Conservation (phyloP, 768 basidiomycete genomes). For the Trametes elegans region DNA sequence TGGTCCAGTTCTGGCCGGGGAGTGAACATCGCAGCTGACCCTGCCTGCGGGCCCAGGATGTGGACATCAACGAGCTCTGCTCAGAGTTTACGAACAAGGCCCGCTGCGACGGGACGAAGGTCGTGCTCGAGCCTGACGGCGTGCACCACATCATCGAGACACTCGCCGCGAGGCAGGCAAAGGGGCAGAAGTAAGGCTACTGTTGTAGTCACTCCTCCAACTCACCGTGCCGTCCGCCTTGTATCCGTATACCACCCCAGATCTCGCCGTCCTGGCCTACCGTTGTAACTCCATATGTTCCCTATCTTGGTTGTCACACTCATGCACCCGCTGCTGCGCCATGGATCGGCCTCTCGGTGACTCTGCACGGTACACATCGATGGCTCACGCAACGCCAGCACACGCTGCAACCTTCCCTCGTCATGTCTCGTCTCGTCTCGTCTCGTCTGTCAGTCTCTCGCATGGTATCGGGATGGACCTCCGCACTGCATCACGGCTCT, state of each 20-base stretch:
- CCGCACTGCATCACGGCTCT: too few species aligned
- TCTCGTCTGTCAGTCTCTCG: neutral
- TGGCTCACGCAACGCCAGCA: too few species aligned
- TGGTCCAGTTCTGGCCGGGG: slow-evolving; percentile 22
- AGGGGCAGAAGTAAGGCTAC: slow-evolving; percentile 18
- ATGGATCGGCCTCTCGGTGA: neutral
- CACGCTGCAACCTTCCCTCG: too few species aligned
- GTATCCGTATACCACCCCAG: neutral
- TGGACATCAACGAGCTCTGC: slow-evolving; percentile 78
- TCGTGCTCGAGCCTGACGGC: slow-evolving; percentile 61
- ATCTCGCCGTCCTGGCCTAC: neutral
- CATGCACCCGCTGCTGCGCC: too few species aligned
- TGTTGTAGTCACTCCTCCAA: neutral
- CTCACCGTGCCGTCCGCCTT: neutral
- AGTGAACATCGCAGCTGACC: neutral
- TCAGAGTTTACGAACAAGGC: slow-evolving; percentile 80
- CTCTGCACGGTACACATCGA: neutral
- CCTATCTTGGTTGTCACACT: too few species aligned
- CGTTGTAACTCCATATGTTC: neutral
- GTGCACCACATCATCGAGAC: slow-evolving; percentile 44
- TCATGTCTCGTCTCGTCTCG: neutral
- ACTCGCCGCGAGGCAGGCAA: slow-evolving; percentile 32
- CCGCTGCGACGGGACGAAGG: slow-evolving; percentile 79
- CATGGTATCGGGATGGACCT: too few species aligned
- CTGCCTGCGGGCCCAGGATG: slow-evolving; percentile 44